These are phyloP conservation scores for Chromosphaera perkinsii DNA, from an alignment of 208 protist genomes.

Conservation along the genomic window DNA sequence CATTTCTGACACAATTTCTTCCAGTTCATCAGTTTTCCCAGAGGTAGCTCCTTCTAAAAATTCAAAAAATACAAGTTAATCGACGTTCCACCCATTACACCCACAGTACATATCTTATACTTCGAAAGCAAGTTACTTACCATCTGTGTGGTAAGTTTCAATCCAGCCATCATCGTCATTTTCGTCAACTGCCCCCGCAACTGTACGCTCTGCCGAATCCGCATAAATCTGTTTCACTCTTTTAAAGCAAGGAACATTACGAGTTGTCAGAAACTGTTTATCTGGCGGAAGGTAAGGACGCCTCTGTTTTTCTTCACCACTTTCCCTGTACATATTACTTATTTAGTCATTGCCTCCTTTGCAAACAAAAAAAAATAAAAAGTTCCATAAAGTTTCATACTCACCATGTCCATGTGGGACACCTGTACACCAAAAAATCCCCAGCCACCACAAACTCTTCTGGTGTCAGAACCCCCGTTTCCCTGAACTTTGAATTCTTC, in stretches of 20 bases:
- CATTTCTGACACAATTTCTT: not conserved
- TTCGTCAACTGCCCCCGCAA: slow-evolving; percentile 18
- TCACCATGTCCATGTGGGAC: slow-evolving; percentile 88
- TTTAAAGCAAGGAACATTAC: slow-evolving; percentile 55
- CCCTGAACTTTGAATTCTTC: slow-evolving; percentile 56
- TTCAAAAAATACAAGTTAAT: no score
- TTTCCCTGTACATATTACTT: slow-evolving; percentile 50
- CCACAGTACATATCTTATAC: not conserved
- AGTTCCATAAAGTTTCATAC: not conserved
- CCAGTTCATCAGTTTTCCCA: no score
- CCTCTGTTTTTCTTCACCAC: slow-evolving; percentile 61
- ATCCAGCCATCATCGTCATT: slow-evolving; percentile 39
- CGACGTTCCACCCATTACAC: no score
- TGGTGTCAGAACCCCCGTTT: slow-evolving; percentile 62
- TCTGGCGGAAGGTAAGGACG: slow-evolving; percentile 77
- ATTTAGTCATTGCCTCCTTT: not conserved
- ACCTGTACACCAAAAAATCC: slow-evolving; percentile 84
- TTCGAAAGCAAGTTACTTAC: not conserved
- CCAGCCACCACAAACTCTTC: slow-evolving; percentile 85
- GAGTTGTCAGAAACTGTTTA: slow-evolving; percentile 88
- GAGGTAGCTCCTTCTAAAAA: no score
- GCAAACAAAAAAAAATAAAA: no score
- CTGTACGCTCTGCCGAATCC: slow-evolving; percentile 17
- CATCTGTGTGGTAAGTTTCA: slow-evolving; percentile 35
- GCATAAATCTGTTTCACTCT: slow-evolving; percentile 31